Evolutionary conservation across 163 green algal species (phyloP).

Genomic region (Prototheca wickerhamii): DNA sequence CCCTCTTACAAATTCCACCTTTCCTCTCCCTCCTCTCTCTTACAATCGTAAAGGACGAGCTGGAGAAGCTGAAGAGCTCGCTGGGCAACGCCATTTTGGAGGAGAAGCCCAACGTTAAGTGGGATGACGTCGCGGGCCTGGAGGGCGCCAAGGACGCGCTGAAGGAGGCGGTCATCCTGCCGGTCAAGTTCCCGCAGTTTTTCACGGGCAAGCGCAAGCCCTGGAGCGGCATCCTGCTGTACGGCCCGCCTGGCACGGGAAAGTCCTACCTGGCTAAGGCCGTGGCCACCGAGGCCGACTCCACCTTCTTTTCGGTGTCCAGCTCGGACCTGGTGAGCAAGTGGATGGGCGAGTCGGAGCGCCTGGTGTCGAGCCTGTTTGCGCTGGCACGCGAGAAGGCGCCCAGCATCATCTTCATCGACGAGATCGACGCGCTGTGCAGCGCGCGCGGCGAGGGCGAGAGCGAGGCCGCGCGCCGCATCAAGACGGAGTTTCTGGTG

Average conservation of each 20-base stretch:
- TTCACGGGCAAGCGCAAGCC: constrained; percentile 94
- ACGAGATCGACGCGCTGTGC: constrained; percentile 87
- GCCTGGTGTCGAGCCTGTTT: constrained; percentile 93
- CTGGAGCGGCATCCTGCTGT: constrained; percentile 96
- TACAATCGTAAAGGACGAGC: constrained; percentile 37
- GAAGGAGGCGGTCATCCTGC: constrained; percentile 97
- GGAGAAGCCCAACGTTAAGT: constrained; percentile 96
- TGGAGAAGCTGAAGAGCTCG: constrained; percentile 65
- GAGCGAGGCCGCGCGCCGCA: constrained; percentile 82
- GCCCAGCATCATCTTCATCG: constrained; percentile 97
- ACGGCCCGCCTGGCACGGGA: constrained; percentile 92
- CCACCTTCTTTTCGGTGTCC: constrained; percentile 87
- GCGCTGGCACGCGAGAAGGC: constrained; percentile 77
- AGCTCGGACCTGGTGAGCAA: constrained; percentile 81
- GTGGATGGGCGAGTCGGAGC: constrained; percentile 97
- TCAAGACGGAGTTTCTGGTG: constrained; percentile 50
- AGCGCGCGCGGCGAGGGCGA: constrained; percentile 81
- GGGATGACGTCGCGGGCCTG: constrained; percentile 96
- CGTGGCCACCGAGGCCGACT: constrained; percentile 96
- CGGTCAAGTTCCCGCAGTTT: constrained; percentile 92
- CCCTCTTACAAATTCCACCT: too few species aligned
- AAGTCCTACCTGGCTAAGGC: constrained; percentile 99
- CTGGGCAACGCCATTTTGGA: constrained; percentile 79
- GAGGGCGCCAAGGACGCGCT: constrained; percentile 93
- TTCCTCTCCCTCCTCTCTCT: not conserved